Evolutionary conservation across 129 eudicot species (phyloP), one percentile per base, ranked within the genome.

Genomic region (Ambrosia trifida): DNA sequence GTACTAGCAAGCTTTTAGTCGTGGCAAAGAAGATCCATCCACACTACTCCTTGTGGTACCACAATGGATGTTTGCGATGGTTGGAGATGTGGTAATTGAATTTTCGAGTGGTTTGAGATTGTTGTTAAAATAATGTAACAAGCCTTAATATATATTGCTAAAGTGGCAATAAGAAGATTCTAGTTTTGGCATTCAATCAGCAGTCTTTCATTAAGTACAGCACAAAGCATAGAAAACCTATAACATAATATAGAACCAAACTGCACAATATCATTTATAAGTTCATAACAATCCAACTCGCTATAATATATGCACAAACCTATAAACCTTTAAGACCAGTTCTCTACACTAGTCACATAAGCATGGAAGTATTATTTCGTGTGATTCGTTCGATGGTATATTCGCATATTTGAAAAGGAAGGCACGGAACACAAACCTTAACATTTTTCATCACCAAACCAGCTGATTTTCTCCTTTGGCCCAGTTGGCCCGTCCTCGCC

Each of bases 401-500:
- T 63, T 77, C 76, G 40, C 72, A 70, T 7, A 17, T 38, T 14
- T 49, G 30, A 32, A 41, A 40, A 54, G 45, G 16, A 64, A 65
- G n/a, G 5, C 8, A 19, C 14, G 2, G 72, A 54, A 66, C 43
- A 76, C 9, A 50, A 50, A 36, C 54, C 81, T 89, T 89, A 93
- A 74, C 92, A 87, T 74, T 91, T 84, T 66, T 95, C 99, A 66
- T 95, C 99, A n/a, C 96, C 99, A 2, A 31, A 44, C 99, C 99
- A 95, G 54, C 90, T 88, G 78, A 86, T 81, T 83, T 95, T 95
- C 82, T 95, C 99, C 84, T 95, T 95, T 0, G 97, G 97, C 30
- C 99, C 99, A 24, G 96, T 90, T n/a, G 97, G 99, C 1, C 99
- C 99, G 56, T 87, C 94, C 72, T 95, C 97, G 2, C 94, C 86